Evolutionary conservation across 768 basidiomycete species (phyloP), one percentile per base, ranked within the genome.

Genomic region (Lactifluus rugatus): DNA sequence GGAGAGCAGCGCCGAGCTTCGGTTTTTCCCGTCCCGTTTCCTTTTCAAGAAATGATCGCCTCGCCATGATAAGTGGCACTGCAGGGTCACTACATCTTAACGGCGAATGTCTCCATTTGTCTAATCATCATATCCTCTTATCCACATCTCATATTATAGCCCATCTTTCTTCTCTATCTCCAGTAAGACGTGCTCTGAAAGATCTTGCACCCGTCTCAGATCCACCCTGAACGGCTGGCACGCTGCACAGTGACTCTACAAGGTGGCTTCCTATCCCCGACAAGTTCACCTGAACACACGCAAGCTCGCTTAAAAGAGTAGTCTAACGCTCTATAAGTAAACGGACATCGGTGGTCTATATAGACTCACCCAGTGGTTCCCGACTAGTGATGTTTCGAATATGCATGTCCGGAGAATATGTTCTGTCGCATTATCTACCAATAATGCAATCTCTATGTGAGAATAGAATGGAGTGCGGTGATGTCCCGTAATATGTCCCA

Each of bases 91-190:
- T 9, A 19, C 19, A 44, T 23, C 45, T 53, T 21, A 34, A 13
- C 11, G 34, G 10, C 32, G 17, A 32, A 23, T 48, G 48, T 55
- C 49, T 49, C 60, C 52, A 62, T 45, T 51, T 50, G 50, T 60
- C 47, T 53, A 63, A 23, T 25, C 57, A 36, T 48, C 45, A 31
- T 44, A 28, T 47, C 66, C 67, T 54, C 73, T 66, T 51, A 73
- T 56, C 77, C 76, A 78, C 16, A 76, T 66, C 60, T 75, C 78
- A 50, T 70, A 68, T 52, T n/a, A 79, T 60, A 51, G 61, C 61
- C 75, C 76, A 78, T 9, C 65, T 64, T 48, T 65, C 61, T 32
- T 67, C 50, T 49, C 70, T 64, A 54, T 71, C 63, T 36, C 61
- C 62, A 34, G 58, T 45, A 21, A 71, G 68, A 26, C 65, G 63